phyloP scores from a whole-genome alignment of 768 basidiomycete genomes.

The Crucibulum laeve region DNA sequence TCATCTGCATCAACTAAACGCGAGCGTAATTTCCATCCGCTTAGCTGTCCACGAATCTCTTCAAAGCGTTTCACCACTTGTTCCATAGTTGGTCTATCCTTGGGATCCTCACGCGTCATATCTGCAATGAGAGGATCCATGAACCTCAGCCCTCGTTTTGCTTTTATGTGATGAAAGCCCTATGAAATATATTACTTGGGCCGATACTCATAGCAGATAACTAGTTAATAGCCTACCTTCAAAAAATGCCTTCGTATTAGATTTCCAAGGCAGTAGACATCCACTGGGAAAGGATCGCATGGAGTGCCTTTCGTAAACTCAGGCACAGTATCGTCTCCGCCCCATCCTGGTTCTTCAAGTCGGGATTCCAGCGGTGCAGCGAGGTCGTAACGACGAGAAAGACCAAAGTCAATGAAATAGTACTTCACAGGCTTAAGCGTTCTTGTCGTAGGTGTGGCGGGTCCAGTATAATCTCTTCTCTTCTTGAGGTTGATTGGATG shows the following conservation, averaged over 20 bases:
- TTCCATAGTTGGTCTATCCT: background rate
- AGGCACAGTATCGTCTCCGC: slow-evolving; percentile 18
- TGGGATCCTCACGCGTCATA: background rate
- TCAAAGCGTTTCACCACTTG: slow-evolving; percentile 10
- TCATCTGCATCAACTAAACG: slow-evolving; percentile 5
- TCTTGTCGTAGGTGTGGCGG: slow-evolving; percentile 10
- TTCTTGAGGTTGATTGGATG: slow-evolving; percentile 10
- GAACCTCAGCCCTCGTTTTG: background rate
- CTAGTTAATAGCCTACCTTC: too few relatives aligned
- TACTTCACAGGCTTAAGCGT: slow-evolving; percentile 18
- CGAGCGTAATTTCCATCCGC: slow-evolving; percentile 17
- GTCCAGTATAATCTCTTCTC: background rate
- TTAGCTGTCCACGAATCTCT: slow-evolving; percentile 7
- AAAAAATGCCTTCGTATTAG: slow-evolving; percentile 3
- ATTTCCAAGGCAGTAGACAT: slow-evolving; percentile 21
- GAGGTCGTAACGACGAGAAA: slow-evolving; percentile 8
- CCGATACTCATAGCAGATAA: too few relatives aligned
- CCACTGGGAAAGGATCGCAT: slow-evolving; percentile 24
- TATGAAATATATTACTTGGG: too few relatives aligned
- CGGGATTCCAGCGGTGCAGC: background rate
- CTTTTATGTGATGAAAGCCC: too few relatives aligned
- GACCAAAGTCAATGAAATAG: slow-evolving; percentile 23
- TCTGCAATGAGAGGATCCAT: background rate
- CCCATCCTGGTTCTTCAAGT: slow-evolving; percentile 5
- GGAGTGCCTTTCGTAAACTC: slow-evolving; percentile 15